phyloP scores from a whole-genome alignment of 1,284 basidiomycete species.

The Fomitiporia mediterranea region DNA sequence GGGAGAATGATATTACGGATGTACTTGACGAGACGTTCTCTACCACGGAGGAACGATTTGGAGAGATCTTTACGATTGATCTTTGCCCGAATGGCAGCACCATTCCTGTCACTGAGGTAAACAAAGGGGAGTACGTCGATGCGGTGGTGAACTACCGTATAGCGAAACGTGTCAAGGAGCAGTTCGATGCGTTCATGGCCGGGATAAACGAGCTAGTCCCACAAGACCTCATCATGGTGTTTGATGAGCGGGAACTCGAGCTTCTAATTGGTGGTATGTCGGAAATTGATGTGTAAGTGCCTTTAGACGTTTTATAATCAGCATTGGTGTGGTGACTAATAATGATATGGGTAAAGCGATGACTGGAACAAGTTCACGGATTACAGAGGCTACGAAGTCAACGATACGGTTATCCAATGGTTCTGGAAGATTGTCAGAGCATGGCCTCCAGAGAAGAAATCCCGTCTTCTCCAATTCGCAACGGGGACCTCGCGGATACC shows the following conservation, averaged over 20 bases:
- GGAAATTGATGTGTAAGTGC: conserved; percentile 82
- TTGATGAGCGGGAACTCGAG: conserved; percentile 93
- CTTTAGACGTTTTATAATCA: too few relatives aligned
- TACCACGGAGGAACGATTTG: conserved; percentile 90
- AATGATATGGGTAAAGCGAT: conserved; percentile 48
- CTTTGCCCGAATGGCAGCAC: conserved; percentile 79
- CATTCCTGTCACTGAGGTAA: conserved; percentile 84
- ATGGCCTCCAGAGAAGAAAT: conserved; percentile 93
- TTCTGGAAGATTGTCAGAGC: conserved; percentile 94
- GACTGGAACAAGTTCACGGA: conserved; percentile 78
- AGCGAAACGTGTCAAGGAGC: conserved; percentile 86
- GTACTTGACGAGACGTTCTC: conserved; percentile 89
- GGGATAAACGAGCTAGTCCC: conserved; percentile 95
- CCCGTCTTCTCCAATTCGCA: conserved; percentile 84
- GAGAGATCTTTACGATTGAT: conserved; percentile 89
- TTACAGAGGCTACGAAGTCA: conserved; percentile 68
- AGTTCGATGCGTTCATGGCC: conserved; percentile 93
- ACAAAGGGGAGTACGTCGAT: conserved; percentile 95
- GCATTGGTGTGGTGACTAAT: too few relatives aligned
- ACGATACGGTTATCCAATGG: conserved; percentile 92
- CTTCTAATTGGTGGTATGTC: conserved; percentile 94
- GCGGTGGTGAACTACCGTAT: conserved; percentile 89
- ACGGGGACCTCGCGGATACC: conserved; percentile 92
- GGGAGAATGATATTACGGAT: conserved; percentile 87
- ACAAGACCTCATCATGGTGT: conserved; percentile 90